Percentiles rank a stretch among this genome's conserved stretches.
phyloP scores from a whole-genome alignment of 139 green algal species.

The Chlamydomonas asymmetrica region DNA sequence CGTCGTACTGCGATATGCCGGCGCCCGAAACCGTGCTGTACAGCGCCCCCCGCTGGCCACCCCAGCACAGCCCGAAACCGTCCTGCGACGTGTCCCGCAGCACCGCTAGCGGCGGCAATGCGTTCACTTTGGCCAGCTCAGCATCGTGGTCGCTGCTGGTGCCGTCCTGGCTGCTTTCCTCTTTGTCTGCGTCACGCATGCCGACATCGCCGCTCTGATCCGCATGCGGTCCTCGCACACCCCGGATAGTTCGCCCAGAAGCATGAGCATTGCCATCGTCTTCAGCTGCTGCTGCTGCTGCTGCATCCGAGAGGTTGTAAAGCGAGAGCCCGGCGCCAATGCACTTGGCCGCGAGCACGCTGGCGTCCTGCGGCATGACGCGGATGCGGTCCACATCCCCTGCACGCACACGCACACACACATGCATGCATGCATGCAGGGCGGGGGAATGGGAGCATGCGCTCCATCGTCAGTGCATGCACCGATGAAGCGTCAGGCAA shows the following conservation, averaged over 20 bases:
- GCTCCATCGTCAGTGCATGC: background rate
- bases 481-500: background rate
- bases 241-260: background rate
- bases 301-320: background rate
- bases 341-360: constrained; percentile 5
- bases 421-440: too few species aligned
- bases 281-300: background rate
- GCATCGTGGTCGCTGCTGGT: too few species aligned
- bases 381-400: constrained; percentile 16
- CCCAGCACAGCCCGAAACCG: too few species aligned
- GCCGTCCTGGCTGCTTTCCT: background rate
- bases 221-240: background rate
- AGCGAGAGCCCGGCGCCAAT: background rate
- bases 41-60: too few species aligned
- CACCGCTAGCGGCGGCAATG: too few species aligned
- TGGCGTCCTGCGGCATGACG: background rate
- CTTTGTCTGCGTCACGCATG: background rate
- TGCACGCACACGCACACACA: too few species aligned
- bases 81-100: too few species aligned
- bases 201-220: background rate
- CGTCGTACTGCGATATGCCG: too few species aligned
- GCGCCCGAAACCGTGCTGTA: too few species aligned
- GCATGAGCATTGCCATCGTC: background rate
- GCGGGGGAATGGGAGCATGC: background rate
- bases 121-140: too few species aligned